A percentile compares a stretch with the other conserved stretches of the same genome.
Evolutionary conservation across 768 basidiomycete species (phyloP).

Genomic region (Hericium alpestre): DNA sequence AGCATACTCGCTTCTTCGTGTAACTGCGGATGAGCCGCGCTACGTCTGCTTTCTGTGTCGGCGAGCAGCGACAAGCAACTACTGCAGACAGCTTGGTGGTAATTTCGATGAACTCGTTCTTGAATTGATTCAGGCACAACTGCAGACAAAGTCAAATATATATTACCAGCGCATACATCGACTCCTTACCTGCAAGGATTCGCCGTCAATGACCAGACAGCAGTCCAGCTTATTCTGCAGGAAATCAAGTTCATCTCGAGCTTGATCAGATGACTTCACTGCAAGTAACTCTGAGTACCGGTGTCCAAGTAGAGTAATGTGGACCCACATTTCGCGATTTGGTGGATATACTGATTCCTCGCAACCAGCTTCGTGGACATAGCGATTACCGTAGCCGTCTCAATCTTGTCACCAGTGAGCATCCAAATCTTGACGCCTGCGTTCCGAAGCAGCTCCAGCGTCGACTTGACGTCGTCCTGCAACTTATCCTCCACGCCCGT

Average conservation of each 20-base stretch:
- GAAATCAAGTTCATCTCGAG: constrained; percentile 84
- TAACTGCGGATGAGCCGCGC: constrained; percentile 83
- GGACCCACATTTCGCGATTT: constrained; percentile 78
- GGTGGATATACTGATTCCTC: constrained; percentile 94
- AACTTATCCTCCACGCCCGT: constrained; percentile 99
- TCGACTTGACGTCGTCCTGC: constrained; percentile 93
- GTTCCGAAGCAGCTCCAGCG: constrained; percentile 85
- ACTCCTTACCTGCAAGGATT: constrained; percentile 74
- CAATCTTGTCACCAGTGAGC: constrained; percentile 98
- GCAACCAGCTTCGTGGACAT: constrained; percentile 95
- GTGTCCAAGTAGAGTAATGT: neutral
- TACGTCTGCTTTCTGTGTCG: constrained; percentile 97
- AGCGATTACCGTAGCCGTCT: constrained; percentile 96
- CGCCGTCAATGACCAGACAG: constrained; percentile 96
- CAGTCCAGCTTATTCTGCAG: constrained; percentile 91
- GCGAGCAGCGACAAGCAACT: constrained; percentile 95
- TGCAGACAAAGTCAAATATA: constrained; percentile 21
- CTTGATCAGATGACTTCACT: constrained; percentile 83
- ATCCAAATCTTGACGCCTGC: constrained; percentile 99
- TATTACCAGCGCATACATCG: neutral
- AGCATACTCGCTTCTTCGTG: constrained; percentile 93
- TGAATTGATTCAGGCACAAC: constrained; percentile 86
- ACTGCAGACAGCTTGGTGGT: constrained; percentile 93
- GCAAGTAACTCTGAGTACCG: constrained; percentile 3
- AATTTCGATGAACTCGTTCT: constrained; percentile 91